phyloP scores from a whole-genome alignment of 306 rosid genomes.

The Pterocarpus macrocarpus region DNA sequence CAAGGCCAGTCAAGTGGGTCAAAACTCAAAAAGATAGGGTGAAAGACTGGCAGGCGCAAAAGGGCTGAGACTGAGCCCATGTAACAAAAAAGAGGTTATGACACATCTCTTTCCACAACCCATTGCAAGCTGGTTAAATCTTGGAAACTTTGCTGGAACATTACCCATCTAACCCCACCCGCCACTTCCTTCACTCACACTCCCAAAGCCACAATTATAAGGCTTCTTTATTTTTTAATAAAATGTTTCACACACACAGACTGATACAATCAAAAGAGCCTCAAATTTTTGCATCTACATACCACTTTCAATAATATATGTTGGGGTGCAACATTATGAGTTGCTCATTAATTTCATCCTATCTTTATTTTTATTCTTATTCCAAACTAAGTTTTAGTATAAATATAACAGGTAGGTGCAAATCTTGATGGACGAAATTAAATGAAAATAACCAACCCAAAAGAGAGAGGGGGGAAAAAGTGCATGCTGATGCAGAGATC shows the following conservation, averaged over 20 bases:
- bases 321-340: not conserved
- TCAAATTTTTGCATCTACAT: not conserved
- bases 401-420: not conserved
- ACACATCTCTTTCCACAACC: slow-evolving; percentile 57
- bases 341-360: not conserved
- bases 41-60: slow-evolving; percentile 29
- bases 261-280: not conserved
- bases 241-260: not conserved
- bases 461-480: not conserved
- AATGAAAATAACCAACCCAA: slow-evolving; percentile 23
- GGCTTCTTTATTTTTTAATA: not conserved
- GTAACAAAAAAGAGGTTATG: slow-evolving; percentile 32
- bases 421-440: slow-evolving; percentile 3
- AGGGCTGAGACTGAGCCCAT: slow-evolving; percentile 32
- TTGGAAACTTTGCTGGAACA: slow-evolving; percentile 5
- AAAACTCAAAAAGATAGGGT: slow-evolving; percentile 29
- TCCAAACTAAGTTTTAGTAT: not conserved
- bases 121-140: slow-evolving; percentile 54
- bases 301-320: not conserved
- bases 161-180: slow-evolving; percentile 42
- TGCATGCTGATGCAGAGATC: slow-evolving; percentile 8
- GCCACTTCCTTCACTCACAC: not conserved
- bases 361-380: not conserved
- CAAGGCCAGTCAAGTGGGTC: slow-evolving; percentile 34
- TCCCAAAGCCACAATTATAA: not conserved